A percentile compares a stretch with the other conserved stretches of the same genome.
Conservation (phyloP, 164 flowering plant species). For the Sedum album region DNA sequence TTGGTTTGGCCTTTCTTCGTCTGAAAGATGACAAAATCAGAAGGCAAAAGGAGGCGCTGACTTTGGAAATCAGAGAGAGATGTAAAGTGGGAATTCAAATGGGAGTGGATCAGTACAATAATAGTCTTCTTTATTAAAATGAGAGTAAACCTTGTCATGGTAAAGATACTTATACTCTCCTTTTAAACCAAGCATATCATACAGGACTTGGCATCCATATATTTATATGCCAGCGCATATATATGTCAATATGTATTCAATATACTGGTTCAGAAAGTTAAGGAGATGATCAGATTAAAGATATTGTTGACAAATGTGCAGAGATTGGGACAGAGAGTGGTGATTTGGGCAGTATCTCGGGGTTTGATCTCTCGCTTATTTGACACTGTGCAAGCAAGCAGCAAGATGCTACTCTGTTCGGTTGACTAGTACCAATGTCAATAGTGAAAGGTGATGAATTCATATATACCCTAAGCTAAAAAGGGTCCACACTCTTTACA, state of each 20-base stretch:
- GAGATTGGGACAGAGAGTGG: too few species aligned
- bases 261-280: not conserved
- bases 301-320: not conserved
- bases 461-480: not conserved
- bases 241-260: too few species aligned
- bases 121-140: not conserved
- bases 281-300: not conserved
- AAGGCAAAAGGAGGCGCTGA: not conserved
- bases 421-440: not conserved
- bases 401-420: not conserved
- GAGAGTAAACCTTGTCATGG: not conserved
- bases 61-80: conserved; percentile 5
- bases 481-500: not conserved
- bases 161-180: not conserved
- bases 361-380: too few species aligned
- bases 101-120: not conserved
- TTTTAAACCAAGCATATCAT: too few species aligned
- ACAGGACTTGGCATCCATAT: not conserved
- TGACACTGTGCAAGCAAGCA: not conserved
- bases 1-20: conserved; percentile 17
- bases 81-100: not conserved
- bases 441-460: not conserved
- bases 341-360: not conserved
- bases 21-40: conserved; percentile 11
- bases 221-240: not conserved